Conservation (phyloP, 192 early-diverging fungal genomes). For the Linnemannia zychae region DNA sequence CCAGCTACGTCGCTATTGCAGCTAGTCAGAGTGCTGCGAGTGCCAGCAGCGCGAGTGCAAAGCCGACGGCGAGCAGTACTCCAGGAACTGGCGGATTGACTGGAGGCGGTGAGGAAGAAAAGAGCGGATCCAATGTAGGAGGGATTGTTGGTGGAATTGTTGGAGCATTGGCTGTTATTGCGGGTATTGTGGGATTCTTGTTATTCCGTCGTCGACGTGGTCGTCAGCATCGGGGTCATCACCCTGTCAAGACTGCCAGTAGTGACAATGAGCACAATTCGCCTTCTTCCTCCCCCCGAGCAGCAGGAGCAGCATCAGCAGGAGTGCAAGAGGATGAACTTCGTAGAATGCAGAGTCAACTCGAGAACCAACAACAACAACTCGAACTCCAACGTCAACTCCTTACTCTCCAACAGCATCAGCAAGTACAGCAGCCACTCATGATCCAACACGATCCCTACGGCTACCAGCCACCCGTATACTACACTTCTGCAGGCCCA, state of each 20-base stretch:
- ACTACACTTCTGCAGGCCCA: background rate
- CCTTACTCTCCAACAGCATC: constrained; percentile 24
- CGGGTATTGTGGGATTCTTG: constrained; percentile 7
- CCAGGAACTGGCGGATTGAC: background rate
- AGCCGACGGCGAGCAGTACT: background rate
- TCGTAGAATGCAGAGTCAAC: constrained; percentile 9
- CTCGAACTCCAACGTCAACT: constrained; percentile 27
- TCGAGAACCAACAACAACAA: constrained; percentile 28
- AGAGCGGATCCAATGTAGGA: background rate
- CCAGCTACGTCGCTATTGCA: background rate
- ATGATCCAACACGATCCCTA: background rate
- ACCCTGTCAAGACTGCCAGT: background rate
- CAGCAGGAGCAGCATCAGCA: background rate
- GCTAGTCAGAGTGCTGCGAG: too few species aligned
- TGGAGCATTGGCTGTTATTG: constrained; percentile 29
- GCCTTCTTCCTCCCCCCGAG: background rate
- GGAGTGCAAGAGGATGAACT: too few species aligned
- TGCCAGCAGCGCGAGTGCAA: background rate
- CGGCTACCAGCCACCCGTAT: background rate
- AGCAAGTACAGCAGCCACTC: background rate
- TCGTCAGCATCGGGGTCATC: background rate
- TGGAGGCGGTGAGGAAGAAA: background rate
- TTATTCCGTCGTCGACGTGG: background rate
- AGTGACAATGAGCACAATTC: background rate
- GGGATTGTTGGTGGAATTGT: constrained; percentile 36